phyloP scores from a whole-genome alignment of 176 grass and related monocot genomes.

The Bothriochloa decipiens region DNA sequence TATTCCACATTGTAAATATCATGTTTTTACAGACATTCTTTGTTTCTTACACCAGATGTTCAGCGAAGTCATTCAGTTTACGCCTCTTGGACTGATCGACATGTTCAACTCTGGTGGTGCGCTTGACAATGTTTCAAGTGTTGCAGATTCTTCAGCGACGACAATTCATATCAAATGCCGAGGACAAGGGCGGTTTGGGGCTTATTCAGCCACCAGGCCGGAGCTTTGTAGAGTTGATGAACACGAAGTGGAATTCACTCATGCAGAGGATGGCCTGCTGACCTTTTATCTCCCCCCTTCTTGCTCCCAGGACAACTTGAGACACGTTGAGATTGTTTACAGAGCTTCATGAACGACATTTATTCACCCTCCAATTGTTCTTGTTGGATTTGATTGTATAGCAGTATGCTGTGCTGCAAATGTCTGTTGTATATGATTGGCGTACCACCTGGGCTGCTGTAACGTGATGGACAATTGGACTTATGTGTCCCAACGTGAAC shows the following conservation, averaged over 20 bases:
- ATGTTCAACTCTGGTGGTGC: constrained; percentile 73
- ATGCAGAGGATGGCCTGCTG: constrained; percentile 36
- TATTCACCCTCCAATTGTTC: too few relatives aligned
- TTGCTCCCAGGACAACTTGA: not conserved
- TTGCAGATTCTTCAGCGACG: constrained; percentile 22
- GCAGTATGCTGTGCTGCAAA: not conserved
- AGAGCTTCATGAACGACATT: constrained; percentile 3
- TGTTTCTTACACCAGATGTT: constrained; percentile 36
- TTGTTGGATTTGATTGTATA: not conserved
- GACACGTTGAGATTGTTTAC: constrained; percentile 40
- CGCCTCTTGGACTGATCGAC: constrained; percentile 51
- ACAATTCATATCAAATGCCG: constrained; percentile 41
- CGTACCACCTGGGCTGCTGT: not conserved
- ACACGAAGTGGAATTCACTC: constrained; percentile 41
- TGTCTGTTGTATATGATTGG: not conserved
- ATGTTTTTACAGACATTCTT: not conserved
- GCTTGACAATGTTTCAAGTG: constrained; percentile 15
- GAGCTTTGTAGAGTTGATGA: constrained; percentile 44
- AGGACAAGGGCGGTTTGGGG: constrained; percentile 53
- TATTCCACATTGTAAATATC: not conserved
- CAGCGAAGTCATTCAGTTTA: constrained; percentile 26
- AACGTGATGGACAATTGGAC: not conserved
- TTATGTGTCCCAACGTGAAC: not conserved
- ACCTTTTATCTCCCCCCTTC: constrained; percentile 30
- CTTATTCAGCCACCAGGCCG: constrained; percentile 45